phyloP scores from a whole-genome alignment of 2,329 filamentous ascomycete genomes.

The Blastomyces parvus region DNA sequence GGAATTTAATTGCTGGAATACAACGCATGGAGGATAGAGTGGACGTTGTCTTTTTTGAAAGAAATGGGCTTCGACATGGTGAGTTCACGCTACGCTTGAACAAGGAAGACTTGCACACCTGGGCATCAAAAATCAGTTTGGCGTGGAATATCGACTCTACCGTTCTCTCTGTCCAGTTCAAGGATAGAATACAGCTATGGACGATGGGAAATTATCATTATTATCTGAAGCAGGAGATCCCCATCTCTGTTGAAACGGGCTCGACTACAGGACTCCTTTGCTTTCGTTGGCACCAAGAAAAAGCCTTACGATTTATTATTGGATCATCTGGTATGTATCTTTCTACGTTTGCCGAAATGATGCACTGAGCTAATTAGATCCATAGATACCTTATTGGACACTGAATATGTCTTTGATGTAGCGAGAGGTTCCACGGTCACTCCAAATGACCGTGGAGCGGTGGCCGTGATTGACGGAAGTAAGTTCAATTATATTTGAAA shows the following conservation, averaged over 20 bases:
- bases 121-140: slow-evolving; percentile 53
- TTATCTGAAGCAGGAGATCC: slow-evolving; percentile 88
- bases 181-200: slow-evolving; percentile 78
- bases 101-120: slow-evolving; percentile 47
- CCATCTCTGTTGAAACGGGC: slow-evolving; percentile 28
- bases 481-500: slow-evolving; percentile 22
- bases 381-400: slow-evolving; percentile 44
- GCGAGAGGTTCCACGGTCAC: slow-evolving; percentile 58
- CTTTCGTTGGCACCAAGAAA: slow-evolving; percentile 73
- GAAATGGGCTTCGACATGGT: slow-evolving; percentile 94
- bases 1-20: slow-evolving; percentile 81
- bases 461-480: slow-evolving; percentile 77
- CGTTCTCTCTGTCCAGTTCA: slow-evolving; percentile 71
- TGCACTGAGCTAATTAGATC: slow-evolving; percentile 4
- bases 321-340: slow-evolving; percentile 41
- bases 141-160: slow-evolving; percentile 90
- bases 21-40: slow-evolving; percentile 60
- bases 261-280: slow-evolving; percentile 20
- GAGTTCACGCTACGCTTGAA: slow-evolving; percentile 71
- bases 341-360: background rate
- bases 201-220: slow-evolving; percentile 97
- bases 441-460: slow-evolving; percentile 67
- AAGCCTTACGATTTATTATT: slow-evolving; percentile 58
- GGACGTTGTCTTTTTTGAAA: slow-evolving; percentile 89
- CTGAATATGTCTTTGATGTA: slow-evolving; percentile 60